Evolutionary conservation across 1,284 basidiomycete genomes (phyloP).

Genomic region (Sporisorium sorghi): DNA sequence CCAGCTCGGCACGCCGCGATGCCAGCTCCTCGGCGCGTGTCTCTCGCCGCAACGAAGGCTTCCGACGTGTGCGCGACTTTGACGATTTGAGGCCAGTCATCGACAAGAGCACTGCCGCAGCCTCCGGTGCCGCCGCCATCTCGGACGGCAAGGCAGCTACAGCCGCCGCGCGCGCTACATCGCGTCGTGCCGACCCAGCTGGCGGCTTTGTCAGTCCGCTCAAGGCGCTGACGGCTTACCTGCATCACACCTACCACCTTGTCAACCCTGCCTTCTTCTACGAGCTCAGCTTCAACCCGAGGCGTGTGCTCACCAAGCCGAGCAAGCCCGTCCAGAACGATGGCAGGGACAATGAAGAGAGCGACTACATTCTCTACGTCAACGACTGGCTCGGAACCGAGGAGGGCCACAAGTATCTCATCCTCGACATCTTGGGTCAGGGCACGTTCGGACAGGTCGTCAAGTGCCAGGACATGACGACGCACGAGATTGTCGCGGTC

Average conservation of each 20-base stretch:
- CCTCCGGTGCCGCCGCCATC: constrained; percentile 46
- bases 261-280: constrained; percentile 69
- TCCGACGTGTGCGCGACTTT: constrained; percentile 61
- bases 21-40: constrained; percentile 19
- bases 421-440: constrained; percentile 96
- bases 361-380: constrained; percentile 69
- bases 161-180: constrained; percentile 42
- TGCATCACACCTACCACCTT: constrained; percentile 69
- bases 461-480: constrained; percentile 99
- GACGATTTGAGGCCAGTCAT: constrained; percentile 60
- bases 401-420: constrained; percentile 82
- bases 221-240: constrained; percentile 67
- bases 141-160: constrained; percentile 52
- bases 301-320: constrained; percentile 67
- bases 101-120: constrained; percentile 49
- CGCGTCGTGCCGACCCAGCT: constrained; percentile 62
- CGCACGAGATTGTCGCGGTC: constrained; percentile 96
- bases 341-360: constrained; percentile 68
- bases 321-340: constrained; percentile 68
- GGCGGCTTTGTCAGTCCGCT: constrained; percentile 67
- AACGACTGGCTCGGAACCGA: constrained; percentile 69
- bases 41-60: constrained; percentile 53
- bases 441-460: constrained; percentile 99
- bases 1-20: constrained; percentile 23
- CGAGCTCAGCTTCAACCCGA: constrained; percentile 68